These are phyloP conservation scores for Eucalyptus guilfoylei DNA, from an alignment of 345 rosid species.

Conservation along the genomic window DNA sequence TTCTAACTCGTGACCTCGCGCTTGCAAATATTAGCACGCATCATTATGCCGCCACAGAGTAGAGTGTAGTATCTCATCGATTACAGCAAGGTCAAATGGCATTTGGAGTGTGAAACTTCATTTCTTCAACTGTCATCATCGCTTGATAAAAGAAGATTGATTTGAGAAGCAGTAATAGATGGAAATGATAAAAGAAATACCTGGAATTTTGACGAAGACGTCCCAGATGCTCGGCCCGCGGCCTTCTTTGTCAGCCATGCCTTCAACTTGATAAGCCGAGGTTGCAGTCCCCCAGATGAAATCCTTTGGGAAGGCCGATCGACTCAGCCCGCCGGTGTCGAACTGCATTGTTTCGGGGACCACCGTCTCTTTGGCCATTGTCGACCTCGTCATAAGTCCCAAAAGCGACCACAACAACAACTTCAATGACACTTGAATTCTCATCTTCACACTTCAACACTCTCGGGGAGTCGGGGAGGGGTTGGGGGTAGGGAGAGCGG, in stretches of 20 bases:
- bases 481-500: neutral
- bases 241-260: constrained; percentile 74
- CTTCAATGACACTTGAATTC: neutral
- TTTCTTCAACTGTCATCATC: neutral
- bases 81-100: neutral
- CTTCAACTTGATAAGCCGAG: constrained; percentile 96
- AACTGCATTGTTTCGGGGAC: neutral
- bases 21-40: neutral
- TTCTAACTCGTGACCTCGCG: neutral
- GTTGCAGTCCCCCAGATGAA: constrained; percentile 87
- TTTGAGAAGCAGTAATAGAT: neutral
- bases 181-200: neutral
- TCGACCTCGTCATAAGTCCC: neutral
- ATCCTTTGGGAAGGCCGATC: constrained; percentile 43
- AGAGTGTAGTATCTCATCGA: neutral
- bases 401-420: neutral
- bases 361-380: constrained; percentile 1
- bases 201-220: constrained; percentile 54
- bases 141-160: neutral
- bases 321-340: constrained; percentile 63
- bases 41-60: neutral
- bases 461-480: neutral
- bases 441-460: neutral
- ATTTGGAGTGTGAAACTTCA: neutral
- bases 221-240: constrained; percentile 99